Base-by-base conservation (phyloP, 1,139 yeast species). In the Kodamaea derodonti region DNA sequence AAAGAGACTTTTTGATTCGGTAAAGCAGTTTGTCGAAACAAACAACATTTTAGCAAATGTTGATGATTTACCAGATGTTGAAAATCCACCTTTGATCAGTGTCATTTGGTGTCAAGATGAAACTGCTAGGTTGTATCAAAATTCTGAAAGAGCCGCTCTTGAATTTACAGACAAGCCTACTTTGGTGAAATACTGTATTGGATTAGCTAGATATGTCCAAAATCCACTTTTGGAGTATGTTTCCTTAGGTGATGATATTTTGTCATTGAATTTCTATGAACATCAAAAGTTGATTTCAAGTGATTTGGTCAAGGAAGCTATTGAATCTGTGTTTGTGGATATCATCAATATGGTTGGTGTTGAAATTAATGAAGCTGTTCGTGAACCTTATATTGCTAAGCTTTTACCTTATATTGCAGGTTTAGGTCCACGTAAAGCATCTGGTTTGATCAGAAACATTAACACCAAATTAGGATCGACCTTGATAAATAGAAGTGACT, bases 341-440 rank as follows among this genome's bases (percentile, higher is more conserved):
- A 79, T 83, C 38, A 87, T 87, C 24, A 90, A 92, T 56, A 66
- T 86, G 66, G 95, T 86, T 30, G 98, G 99, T 48, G 84, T 90
- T 26, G 96, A 90, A 47, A 82, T 94, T 49, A 92, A 92, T 52
- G 94, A 83, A 45, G 95, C 97, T 3, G 80, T 86, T 8, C 71
- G 88, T 42, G 85, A 83, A 38, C 68, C 80, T 1, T 84, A 86
- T 49, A 60, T 78, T 43, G 86, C 95, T 1, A 76, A 78, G 34
- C 60, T 80, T 34, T 65, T 92, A 42, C 94, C 80, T 26, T 94
- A 74, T 54, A 76, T 92, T 37, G 78, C 95, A 13, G 99, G 99
- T 23, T 71, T 92, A 39, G 99, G 99, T 31, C 95, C 95, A 30
- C 82, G 98, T 65, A 92, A 92, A 56, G 94, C 97, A 0, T 75